Conservation (phyloP, 2,329 filamentous ascomycete species). For the Coniella vitis region DNA sequence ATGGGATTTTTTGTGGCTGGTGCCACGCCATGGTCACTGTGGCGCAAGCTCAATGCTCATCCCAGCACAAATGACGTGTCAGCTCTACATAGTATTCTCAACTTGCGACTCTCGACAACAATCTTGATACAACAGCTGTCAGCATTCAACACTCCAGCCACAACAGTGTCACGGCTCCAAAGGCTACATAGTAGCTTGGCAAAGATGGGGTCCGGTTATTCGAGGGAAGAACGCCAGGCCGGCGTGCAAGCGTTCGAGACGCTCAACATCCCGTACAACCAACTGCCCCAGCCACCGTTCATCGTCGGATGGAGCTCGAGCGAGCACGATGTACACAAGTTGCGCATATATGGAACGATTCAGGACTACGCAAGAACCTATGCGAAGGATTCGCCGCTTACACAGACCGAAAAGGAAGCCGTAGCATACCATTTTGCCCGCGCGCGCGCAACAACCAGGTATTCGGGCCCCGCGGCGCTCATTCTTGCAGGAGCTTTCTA, state of each 20-base stretch:
- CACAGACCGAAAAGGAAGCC: conserved; percentile 22
- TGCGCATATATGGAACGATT: conserved; percentile 3
- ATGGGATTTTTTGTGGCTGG: no score
- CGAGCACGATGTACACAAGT: background rate
- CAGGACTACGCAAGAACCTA: conserved; percentile 10
- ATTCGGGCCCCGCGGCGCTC: conserved; percentile 22
- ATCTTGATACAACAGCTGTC: no score
- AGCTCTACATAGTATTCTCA: no score
- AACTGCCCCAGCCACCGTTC: conserved; percentile 9
- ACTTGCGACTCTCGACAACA: no score
- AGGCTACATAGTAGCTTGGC: background rate
- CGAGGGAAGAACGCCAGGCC: no score
- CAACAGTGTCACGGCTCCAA: background rate
- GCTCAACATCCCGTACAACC: conserved; percentile 14
- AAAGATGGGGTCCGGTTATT: no score
- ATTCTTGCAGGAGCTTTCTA: conserved; percentile 22
- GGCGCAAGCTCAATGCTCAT: no score
- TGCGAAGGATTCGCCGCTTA: conserved; percentile 16
- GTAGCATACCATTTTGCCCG: conserved; percentile 24
- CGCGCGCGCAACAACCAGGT: conserved; percentile 21
- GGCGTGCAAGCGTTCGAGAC: conserved; percentile 10
- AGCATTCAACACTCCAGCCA: no score
- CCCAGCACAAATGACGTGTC: no score
- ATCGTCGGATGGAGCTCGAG: background rate
- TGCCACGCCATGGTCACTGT: no score